These are phyloP conservation scores for Hypoxylon sp. DNA, from an alignment of 2,329 filamentous ascomycete genomes.

Conservation along the genomic window DNA sequence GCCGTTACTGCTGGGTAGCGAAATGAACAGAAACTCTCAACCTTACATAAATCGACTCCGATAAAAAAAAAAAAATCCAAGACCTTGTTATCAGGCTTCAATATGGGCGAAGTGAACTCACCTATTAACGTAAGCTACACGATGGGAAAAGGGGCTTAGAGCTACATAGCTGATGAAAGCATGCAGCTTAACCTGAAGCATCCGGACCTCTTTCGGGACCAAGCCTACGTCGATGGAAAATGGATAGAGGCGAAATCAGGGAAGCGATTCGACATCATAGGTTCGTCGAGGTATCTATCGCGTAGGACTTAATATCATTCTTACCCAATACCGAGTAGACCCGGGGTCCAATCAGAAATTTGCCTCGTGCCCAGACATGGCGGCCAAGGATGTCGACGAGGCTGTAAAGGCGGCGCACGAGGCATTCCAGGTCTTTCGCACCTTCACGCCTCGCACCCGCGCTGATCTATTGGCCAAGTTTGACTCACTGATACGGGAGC, in stretches of 20 bases:
- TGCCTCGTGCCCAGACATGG: conserved; percentile 61
- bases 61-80: neutral
- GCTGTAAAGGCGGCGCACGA: conserved; percentile 72
- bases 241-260: conserved; percentile 70
- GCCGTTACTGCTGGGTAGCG: neutral
- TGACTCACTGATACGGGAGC: conserved; percentile 74
- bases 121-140: conserved; percentile 32
- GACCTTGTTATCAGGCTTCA: neutral
- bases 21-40: neutral
- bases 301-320: neutral
- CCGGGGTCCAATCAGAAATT: conserved; percentile 61
- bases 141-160: conserved; percentile 6
- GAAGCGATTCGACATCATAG: conserved; percentile 70
- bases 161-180: conserved; percentile 10
- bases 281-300: conserved; percentile 53
- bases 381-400: conserved; percentile 71
- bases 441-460: conserved; percentile 71
- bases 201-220: conserved; percentile 67
- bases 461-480: conserved; percentile 76
- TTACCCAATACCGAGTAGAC: conserved; percentile 55
- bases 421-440: conserved; percentile 73
- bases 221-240: conserved; percentile 68
- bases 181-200: conserved; percentile 64
- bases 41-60: neutral
- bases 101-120: conserved; percentile 29